Evolutionary conservation across 306 rosid genomes (phyloP).

Genomic region (Pueraria montana): DNA sequence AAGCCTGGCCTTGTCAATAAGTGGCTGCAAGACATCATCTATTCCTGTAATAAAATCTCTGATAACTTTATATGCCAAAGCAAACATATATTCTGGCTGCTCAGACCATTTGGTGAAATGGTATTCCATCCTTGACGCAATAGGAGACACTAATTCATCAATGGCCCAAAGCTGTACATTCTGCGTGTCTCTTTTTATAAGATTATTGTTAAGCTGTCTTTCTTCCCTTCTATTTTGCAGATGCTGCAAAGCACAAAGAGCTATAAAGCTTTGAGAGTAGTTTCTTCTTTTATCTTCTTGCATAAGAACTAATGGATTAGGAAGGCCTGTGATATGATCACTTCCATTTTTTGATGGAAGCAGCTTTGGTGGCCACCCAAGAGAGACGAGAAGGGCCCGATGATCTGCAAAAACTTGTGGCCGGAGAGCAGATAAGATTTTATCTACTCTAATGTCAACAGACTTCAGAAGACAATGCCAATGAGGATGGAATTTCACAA

Average conservation of each 20-base stretch:
- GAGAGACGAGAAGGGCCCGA: constrained; percentile 73
- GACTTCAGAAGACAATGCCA: constrained; percentile 70
- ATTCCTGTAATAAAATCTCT: constrained; percentile 69
- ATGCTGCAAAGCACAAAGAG: constrained; percentile 81
- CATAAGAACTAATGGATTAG: constrained; percentile 76
- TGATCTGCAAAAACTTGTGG: constrained; percentile 81
- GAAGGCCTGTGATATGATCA: constrained; percentile 51
- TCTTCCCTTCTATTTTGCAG: constrained; percentile 69
- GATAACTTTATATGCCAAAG: constrained; percentile 68
- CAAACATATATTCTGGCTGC: constrained; percentile 79
- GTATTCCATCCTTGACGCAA: constrained; percentile 77
- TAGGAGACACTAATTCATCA: constrained; percentile 78
- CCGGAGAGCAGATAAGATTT: constrained; percentile 65
- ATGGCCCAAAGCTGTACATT: constrained; percentile 76
- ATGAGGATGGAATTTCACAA: constrained; percentile 57
- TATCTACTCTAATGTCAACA: constrained; percentile 75
- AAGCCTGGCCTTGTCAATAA: constrained; percentile 77
- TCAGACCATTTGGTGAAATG: constrained; percentile 78
- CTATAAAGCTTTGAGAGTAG: constrained; percentile 71
- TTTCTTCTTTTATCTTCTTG: constrained; percentile 66
- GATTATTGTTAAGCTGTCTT: constrained; percentile 58
- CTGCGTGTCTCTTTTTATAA: constrained; percentile 48
- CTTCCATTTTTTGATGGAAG: constrained; percentile 49
- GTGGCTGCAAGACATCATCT: constrained; percentile 85
- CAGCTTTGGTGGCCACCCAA: constrained; percentile 94